Evolutionary conservation across 2,329 filamentous ascomycete species (phyloP).

Genomic region (Diaporthe sp.): DNA sequence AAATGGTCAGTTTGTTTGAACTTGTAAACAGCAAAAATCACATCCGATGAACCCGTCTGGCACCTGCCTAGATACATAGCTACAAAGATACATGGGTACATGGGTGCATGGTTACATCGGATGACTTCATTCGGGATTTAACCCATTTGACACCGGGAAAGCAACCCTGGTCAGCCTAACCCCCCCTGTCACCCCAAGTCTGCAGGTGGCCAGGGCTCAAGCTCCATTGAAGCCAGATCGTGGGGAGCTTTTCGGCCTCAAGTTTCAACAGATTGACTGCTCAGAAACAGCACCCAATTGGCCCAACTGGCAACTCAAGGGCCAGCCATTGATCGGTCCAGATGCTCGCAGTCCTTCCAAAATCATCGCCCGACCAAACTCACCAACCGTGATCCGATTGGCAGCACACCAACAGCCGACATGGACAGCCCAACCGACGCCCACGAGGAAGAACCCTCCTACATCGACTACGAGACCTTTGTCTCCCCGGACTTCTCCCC

Average conservation of each 20-base stretch:
- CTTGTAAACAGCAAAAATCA: background rate
- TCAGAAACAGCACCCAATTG: background rate
- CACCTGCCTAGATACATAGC: background rate
- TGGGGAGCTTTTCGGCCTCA: conserved; percentile 5
- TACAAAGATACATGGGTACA: background rate
- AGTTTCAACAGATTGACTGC: background rate
- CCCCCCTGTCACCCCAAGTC: background rate
- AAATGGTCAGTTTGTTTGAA: background rate
- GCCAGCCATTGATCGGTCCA: background rate
- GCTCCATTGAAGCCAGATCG: conserved; percentile 22
- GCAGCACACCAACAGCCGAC: background rate
- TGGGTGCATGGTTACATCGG: background rate
- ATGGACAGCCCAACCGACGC: conserved; percentile 45
- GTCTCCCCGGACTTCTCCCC: conserved; percentile 85
- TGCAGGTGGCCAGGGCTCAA: conserved; percentile 20
- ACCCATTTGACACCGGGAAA: background rate
- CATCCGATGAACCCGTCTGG: background rate
- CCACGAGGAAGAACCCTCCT: conserved; percentile 74
- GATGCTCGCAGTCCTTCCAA: background rate
- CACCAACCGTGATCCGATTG: background rate
- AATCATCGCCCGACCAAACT: too few relatives aligned
- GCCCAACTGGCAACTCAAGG: background rate
- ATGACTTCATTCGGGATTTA: conserved; percentile 7
- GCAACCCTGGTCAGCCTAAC: background rate
- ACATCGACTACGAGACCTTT: conserved; percentile 96